Evolutionary conservation across 2,329 filamentous ascomycete genomes (phyloP).

Genomic region (Penicillium sp.): DNA sequence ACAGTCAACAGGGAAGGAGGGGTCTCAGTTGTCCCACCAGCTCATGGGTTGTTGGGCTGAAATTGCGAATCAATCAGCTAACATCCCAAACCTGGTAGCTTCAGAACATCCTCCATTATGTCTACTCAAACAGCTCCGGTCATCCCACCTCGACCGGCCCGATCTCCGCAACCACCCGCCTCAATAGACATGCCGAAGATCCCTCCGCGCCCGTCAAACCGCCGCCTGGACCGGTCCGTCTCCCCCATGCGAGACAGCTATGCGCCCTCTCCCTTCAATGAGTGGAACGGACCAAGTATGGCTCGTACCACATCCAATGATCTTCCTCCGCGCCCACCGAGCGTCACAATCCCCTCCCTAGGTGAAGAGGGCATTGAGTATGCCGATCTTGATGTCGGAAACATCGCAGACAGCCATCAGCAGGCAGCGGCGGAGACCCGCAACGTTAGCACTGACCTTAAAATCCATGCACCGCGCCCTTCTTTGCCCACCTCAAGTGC

Average conservation of each 20-base stretch:
- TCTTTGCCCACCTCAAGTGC: conserved; percentile 80
- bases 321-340: conserved; percentile 64
- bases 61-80: conserved; percentile 22
- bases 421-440: conserved; percentile 71
- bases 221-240: conserved; percentile 70
- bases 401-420: conserved; percentile 47
- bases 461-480: conserved; percentile 86
- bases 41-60: conserved; percentile 17
- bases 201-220: conserved; percentile 73
- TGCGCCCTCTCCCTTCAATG: conserved; percentile 84
- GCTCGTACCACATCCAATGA: conserved; percentile 42
- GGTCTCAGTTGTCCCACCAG: conserved; percentile 12
- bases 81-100: conserved; percentile 21
- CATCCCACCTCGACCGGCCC: conserved; percentile 66
- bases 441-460: conserved; percentile 76
- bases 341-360: conserved; percentile 79
- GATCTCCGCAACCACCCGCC: conserved; percentile 54
- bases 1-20: conserved; percentile 3
- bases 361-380: conserved; percentile 93
- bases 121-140: conserved; percentile 54
- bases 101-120: conserved; percentile 36
- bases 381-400: conserved; percentile 60
- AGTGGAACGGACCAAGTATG: conserved; percentile 53
- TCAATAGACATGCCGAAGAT: conserved; percentile 66
- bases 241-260: conserved; percentile 79